Evolutionary conservation across 2,329 filamentous ascomycete genomes (phyloP).

Genomic region (Arthrocladium fulminans): DNA sequence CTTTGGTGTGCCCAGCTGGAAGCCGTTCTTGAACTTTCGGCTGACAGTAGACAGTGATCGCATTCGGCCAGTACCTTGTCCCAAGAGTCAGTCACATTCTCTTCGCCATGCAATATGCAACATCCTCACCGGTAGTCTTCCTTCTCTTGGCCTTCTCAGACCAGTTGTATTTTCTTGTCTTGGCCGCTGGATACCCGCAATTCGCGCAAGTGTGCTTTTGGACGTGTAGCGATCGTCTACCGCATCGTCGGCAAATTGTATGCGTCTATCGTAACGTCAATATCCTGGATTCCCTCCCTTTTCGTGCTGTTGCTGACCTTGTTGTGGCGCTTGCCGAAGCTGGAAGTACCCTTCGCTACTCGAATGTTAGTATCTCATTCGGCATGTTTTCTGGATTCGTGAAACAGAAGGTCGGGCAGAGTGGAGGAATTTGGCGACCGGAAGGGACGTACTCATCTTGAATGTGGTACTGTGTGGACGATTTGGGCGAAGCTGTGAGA

Average conservation of each 20-base stretch:
- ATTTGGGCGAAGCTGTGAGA: background rate
- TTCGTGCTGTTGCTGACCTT: slow-evolving; percentile 1
- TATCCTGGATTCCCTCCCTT: slow-evolving; percentile 5
- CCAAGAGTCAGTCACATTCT: background rate
- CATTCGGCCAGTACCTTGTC: slow-evolving; percentile 77
- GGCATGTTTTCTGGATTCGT: background rate
- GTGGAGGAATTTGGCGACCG: background rate
- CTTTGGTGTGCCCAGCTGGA: slow-evolving; percentile 75
- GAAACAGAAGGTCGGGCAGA: background rate
- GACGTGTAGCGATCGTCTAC: slow-evolving; percentile 95
- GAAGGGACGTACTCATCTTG: slow-evolving; percentile 12
- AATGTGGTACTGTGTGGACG: slow-evolving; percentile 5
- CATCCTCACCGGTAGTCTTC: slow-evolving; percentile 64
- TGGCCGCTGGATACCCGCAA: slow-evolving; percentile 96
- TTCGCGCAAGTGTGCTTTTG: slow-evolving; percentile 97
- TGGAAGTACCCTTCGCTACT: slow-evolving; percentile 62
- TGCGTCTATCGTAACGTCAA: slow-evolving; percentile 83
- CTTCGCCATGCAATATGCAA: background rate
- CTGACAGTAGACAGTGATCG: slow-evolving; percentile 87
- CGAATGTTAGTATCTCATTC: slow-evolving; percentile 35
- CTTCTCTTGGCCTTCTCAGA: slow-evolving; percentile 99
- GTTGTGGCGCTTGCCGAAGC: slow-evolving; percentile 58
- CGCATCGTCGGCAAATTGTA: slow-evolving; percentile 83
- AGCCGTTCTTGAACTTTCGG: slow-evolving; percentile 94
- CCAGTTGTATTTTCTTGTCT: slow-evolving; percentile 99